A percentile compares a stretch with the other conserved stretches of the same genome.
Evolutionary conservation across 192 early-diverging fungal species (phyloP).

Genomic region (Chytriomyces hyalinus): DNA sequence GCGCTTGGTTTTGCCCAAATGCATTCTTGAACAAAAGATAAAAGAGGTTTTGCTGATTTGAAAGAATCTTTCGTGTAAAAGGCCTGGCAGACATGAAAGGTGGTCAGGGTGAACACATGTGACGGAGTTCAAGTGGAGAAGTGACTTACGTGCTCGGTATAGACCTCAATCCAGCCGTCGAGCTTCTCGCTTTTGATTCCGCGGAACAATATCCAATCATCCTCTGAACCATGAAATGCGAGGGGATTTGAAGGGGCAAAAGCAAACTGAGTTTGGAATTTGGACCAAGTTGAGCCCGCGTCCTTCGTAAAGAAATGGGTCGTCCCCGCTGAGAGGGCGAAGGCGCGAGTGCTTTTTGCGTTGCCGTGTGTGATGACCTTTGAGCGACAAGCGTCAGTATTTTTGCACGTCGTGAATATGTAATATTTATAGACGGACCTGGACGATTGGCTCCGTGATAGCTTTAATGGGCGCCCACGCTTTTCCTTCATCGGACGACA

Average conservation of each 20-base stretch:
- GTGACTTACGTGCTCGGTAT: slow-evolving; percentile 21
- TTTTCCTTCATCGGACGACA: slow-evolving; percentile 72
- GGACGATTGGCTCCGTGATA: slow-evolving; percentile 9
- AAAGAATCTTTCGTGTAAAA: slow-evolving; percentile 70
- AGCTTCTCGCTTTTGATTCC: slow-evolving; percentile 58
- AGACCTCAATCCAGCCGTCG: slow-evolving; percentile 39
- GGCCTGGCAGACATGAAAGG: slow-evolving; percentile 11
- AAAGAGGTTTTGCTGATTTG: slow-evolving; percentile 58
- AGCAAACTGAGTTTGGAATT: slow-evolving; percentile 51
- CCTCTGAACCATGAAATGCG: slow-evolving; percentile 74
- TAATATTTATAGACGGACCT: too few species aligned
- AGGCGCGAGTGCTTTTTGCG: slow-evolving; percentile 44
- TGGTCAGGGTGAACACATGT: neutral
- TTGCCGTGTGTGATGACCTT: slow-evolving; percentile 36
- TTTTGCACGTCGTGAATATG: too few species aligned
- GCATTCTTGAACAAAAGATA: slow-evolving; percentile 67
- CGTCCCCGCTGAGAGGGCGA: slow-evolving; percentile 53
- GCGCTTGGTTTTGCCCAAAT: slow-evolving; percentile 69
- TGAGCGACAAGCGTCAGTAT: too few species aligned
- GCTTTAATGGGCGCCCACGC: slow-evolving; percentile 12
- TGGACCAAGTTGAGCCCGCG: slow-evolving; percentile 61
- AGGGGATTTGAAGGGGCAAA: slow-evolving; percentile 26
- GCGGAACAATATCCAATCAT: slow-evolving; percentile 69
- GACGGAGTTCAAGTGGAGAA: slow-evolving; percentile 37
- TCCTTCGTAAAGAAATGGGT: slow-evolving; percentile 68